A percentile compares a stretch with the other conserved stretches of the same genome.
These are phyloP conservation scores for Cutaneotrichosporon curvatum DNA, from an alignment of 1,284 basidiomycete species.

Conservation along the genomic window DNA sequence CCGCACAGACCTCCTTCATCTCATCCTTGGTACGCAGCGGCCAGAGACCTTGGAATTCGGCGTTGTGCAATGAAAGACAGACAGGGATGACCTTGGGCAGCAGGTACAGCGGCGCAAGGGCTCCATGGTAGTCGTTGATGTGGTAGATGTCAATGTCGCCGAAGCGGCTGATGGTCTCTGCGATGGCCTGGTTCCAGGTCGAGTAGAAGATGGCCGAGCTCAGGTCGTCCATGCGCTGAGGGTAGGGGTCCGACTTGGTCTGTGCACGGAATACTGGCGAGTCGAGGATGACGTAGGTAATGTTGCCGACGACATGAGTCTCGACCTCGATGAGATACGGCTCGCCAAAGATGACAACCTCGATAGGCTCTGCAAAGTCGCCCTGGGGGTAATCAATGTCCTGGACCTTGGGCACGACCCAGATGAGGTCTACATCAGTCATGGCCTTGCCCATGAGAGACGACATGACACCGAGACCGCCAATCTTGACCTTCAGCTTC, in stretches of 20 bases:
- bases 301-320: slow-evolving; percentile 82
- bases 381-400: slow-evolving; percentile 82
- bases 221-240: slow-evolving; percentile 89
- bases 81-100: slow-evolving; percentile 80
- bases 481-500: slow-evolving; percentile 94
- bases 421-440: slow-evolving; percentile 86
- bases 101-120: slow-evolving; percentile 79
- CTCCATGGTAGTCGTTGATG: slow-evolving; percentile 76
- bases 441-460: slow-evolving; percentile 93
- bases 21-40: slow-evolving; percentile 89
- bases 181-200: slow-evolving; percentile 93
- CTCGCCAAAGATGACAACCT: slow-evolving; percentile 91
- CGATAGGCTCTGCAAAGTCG: slow-evolving; percentile 83
- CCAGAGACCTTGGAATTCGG: slow-evolving; percentile 93
- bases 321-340: slow-evolving; percentile 90
- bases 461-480: slow-evolving; percentile 93
- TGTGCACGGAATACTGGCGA: slow-evolving; percentile 90
- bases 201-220: slow-evolving; percentile 94
- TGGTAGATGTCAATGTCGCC: slow-evolving; percentile 72
- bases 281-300: slow-evolving; percentile 85
- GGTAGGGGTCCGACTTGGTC: slow-evolving; percentile 87
- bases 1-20: slow-evolving; percentile 94
- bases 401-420: slow-evolving; percentile 89
- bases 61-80: slow-evolving; percentile 89
- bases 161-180: slow-evolving; percentile 72